Conservation (phyloP, 768 basidiomycete genomes). For the Tulasnella sp. region DNA sequence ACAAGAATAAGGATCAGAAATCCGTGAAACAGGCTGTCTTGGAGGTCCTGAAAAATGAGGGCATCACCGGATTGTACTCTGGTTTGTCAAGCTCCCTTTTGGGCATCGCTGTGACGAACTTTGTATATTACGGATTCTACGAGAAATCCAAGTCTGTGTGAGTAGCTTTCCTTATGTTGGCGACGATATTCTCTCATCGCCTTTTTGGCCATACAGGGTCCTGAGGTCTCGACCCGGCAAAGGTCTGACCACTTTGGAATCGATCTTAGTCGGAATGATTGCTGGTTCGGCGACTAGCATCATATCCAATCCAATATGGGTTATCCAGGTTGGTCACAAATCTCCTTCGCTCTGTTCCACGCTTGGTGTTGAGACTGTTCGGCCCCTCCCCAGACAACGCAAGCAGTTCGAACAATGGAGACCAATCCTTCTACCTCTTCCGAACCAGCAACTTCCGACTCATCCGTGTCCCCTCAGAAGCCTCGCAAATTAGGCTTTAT, state of each 20-base stretch:
- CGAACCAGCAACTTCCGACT: constrained; percentile 30
- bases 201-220: neutral
- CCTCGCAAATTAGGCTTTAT: constrained; percentile 55
- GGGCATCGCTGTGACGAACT: constrained; percentile 92
- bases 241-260: constrained; percentile 77
- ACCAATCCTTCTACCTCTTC: constrained; percentile 2
- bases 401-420: constrained; percentile 60
- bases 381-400: constrained; percentile 55
- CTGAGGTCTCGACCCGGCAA: constrained; percentile 38
- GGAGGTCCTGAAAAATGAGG: constrained; percentile 80
- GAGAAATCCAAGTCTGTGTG: constrained; percentile 55
- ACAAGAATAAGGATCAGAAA: constrained; percentile 72
- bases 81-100: constrained; percentile 80
- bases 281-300: constrained; percentile 88
- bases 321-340: constrained; percentile 47
- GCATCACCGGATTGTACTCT: constrained; percentile 76
- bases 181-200: neutral
- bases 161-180: neutral
- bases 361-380: neutral
- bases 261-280: constrained; percentile 80
- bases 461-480: constrained; percentile 27
- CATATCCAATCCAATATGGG: constrained; percentile 94
- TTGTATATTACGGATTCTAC: constrained; percentile 92
- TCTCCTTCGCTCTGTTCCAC: neutral
- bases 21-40: constrained; percentile 60